phyloP scores from a whole-genome alignment of 1,284 basidiomycete genomes.

The Melampsora larici-populina region DNA sequence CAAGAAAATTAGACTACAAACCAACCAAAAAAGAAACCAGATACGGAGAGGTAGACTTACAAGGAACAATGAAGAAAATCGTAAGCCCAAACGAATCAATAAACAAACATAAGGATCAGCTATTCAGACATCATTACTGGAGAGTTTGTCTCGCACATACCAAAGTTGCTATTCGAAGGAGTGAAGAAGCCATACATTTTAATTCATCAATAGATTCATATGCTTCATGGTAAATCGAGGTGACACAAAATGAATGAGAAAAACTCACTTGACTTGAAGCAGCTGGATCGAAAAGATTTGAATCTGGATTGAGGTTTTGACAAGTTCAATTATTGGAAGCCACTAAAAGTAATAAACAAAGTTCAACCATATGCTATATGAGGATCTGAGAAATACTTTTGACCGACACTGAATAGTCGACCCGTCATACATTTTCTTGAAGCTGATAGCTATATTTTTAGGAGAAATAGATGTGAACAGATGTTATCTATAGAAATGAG shows the following conservation, averaged over 20 bases:
- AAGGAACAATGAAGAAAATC: too few relatives aligned
- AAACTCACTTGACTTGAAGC: background rate
- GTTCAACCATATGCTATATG: slow-evolving; percentile 38
- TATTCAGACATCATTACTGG: too few relatives aligned
- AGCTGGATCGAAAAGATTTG: slow-evolving; percentile 21
- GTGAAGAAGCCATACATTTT: slow-evolving; percentile 3
- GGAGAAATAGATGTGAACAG: too few relatives aligned
- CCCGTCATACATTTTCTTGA: slow-evolving; percentile 82
- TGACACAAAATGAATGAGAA: slow-evolving; percentile 6
- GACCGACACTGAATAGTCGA: slow-evolving; percentile 71
- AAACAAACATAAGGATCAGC: too few relatives aligned
- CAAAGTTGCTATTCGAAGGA: slow-evolving; percentile 17
- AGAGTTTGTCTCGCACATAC: slow-evolving; percentile 21
- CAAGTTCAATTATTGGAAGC: too few relatives aligned
- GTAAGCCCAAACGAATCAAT: too few relatives aligned
- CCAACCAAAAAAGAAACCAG: too few relatives aligned
- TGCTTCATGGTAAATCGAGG: slow-evolving; percentile 28
- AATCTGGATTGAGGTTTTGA: background rate
- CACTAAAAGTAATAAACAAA: slow-evolving; percentile 33
- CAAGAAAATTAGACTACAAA: too few relatives aligned
- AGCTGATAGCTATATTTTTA: slow-evolving; percentile 65
- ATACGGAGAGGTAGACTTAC: too few relatives aligned
- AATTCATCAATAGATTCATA: slow-evolving; percentile 19
- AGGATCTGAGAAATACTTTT: slow-evolving; percentile 58
- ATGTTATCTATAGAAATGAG: background rate